Evolutionary conservation across 148 eudicot genomes (phyloP).

Genomic region (Persicaria tinctoria): DNA sequence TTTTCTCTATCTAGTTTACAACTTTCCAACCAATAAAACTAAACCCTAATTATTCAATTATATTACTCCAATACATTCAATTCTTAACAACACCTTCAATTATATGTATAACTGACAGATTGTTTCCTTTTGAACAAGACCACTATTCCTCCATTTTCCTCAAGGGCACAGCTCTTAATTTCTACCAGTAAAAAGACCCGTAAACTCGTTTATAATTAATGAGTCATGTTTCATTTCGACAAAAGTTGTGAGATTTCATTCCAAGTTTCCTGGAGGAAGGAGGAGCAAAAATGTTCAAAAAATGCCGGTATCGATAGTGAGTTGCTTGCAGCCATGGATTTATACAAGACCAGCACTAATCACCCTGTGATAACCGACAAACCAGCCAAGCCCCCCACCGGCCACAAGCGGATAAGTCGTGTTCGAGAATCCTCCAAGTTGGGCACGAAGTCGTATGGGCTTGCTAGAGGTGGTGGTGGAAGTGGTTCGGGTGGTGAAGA

Average conservation of each 20-base stretch:
- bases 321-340: background rate
- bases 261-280: background rate
- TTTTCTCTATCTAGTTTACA: too few relatives aligned
- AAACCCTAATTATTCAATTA: too few relatives aligned
- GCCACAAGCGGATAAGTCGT: background rate
- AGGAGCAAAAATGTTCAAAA: background rate
- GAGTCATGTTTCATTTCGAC: background rate
- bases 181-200: too few relatives aligned
- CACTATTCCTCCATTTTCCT: too few relatives aligned
- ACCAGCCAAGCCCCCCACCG: background rate
- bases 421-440: background rate
- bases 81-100: too few relatives aligned
- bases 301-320: background rate
- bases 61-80: too few relatives aligned
- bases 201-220: background rate
- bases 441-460: background rate
- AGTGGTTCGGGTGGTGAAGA: background rate
- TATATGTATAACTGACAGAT: too few relatives aligned
- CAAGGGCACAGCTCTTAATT: too few relatives aligned
- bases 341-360: background rate
- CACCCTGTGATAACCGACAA: background rate
- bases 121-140: too few relatives aligned
- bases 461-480: background rate
- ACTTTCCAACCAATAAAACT: too few relatives aligned
- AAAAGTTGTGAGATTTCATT: constrained; percentile 9